phyloP scores from a whole-genome alignment of 768 basidiomycete genomes.

The Lactifluus hygrophoroides region DNA sequence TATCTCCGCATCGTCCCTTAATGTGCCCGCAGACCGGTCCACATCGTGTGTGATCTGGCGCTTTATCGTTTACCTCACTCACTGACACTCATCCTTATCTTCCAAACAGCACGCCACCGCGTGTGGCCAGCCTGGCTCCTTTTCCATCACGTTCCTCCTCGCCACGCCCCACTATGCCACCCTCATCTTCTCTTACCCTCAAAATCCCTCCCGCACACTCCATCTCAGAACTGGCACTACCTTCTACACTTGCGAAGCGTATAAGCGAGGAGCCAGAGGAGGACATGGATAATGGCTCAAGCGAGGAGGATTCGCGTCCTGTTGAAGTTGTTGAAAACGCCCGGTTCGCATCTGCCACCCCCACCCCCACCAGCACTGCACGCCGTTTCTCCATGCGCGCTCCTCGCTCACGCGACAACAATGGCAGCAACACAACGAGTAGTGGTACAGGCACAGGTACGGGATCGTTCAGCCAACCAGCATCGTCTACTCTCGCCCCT shows the following conservation, averaged over 20 bases:
- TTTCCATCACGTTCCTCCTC: conserved; percentile 19
- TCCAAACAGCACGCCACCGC: not conserved
- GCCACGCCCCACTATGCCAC: conserved; percentile 13
- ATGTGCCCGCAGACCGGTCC: conserved; percentile 9
- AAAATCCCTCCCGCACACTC: conserved; percentile 47
- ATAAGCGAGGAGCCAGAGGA: conserved; percentile 21
- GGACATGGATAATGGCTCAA: conserved; percentile 7
- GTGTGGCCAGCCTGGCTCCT: conserved; percentile 6
- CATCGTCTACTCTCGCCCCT: conserved; percentile 4
- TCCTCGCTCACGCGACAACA: not conserved
- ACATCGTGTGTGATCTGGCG: conserved; percentile 4
- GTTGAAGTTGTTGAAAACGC: conserved; percentile 18
- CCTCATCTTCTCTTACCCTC: conserved; percentile 22
- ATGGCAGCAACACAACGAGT: conserved; percentile 13
- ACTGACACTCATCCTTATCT: not conserved
- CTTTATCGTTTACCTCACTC: conserved; percentile 2
- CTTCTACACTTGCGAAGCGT: conserved; percentile 24
- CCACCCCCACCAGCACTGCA: not conserved
- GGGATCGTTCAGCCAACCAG: conserved; percentile 15
- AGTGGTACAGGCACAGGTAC: conserved; percentile 17
- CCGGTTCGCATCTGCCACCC: not conserved
- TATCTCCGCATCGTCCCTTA: conserved; percentile 9
- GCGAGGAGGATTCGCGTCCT: conserved; percentile 15
- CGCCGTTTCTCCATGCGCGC: conserved; percentile 1
- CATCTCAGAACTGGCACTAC: conserved; percentile 33